phyloP scores from a whole-genome alignment of 257 asterid genomes.

The Solanum bulbocastanum region DNA sequence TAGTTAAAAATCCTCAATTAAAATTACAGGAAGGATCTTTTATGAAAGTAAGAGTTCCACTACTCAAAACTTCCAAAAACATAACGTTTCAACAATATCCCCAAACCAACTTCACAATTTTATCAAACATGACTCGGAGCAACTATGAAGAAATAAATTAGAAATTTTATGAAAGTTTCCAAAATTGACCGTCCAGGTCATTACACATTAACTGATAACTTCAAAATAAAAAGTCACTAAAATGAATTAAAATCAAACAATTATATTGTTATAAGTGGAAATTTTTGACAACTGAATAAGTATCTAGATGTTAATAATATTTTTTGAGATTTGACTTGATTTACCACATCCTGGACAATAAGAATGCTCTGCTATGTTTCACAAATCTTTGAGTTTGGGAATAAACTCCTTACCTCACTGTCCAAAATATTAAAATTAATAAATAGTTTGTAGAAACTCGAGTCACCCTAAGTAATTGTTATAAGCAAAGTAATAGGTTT shows the following conservation, averaged over 20 bases:
- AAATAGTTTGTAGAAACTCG: not conserved
- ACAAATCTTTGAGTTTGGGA: constrained; percentile 31
- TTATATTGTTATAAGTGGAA: not conserved
- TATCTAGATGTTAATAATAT: constrained; percentile 67
- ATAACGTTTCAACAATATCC: no score
- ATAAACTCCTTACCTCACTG: constrained; percentile 49
- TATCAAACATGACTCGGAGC: no score
- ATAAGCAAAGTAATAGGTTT: not conserved
- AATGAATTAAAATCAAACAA: not conserved
- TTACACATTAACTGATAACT: not conserved
- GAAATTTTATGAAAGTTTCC: no score
- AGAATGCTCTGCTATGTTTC: constrained; percentile 23
- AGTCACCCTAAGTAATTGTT: not conserved
- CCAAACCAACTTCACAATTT: no score
- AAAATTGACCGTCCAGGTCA: no score
- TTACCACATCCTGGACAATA: constrained; percentile 24
- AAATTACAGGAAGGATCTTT: no score
- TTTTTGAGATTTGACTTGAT: constrained; percentile 19
- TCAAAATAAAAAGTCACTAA: not conserved
- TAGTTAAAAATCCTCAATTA: no score
- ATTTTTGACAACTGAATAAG: not conserved
- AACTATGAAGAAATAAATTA: no score
- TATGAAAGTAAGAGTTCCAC: no score
- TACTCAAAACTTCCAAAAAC: no score
- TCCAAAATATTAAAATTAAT: constrained; percentile 5